These are phyloP conservation scores for Pelagomonas calceolata DNA, from an alignment of 108 stramenopile species.

Conservation along the genomic window DNA sequence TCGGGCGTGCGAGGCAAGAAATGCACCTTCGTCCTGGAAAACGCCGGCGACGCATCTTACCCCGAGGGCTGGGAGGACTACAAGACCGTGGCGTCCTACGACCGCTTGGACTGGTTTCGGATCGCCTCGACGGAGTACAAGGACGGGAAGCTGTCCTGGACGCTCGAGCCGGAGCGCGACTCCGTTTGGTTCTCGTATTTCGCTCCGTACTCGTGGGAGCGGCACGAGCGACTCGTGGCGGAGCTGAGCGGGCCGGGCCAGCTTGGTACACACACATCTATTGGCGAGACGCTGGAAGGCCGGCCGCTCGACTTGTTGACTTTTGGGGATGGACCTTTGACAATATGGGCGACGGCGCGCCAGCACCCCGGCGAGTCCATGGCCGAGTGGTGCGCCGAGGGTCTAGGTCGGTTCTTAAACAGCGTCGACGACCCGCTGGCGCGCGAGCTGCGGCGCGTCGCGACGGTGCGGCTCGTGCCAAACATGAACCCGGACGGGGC, in stretches of 20 bases:
- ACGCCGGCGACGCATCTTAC: background rate
- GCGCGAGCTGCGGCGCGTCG: background rate
- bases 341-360: background rate
- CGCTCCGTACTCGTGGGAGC: background rate
- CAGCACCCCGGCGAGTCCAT: slow-evolving; percentile 11
- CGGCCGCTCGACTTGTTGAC: slow-evolving; percentile 1
- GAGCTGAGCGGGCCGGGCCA: background rate
- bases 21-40: background rate
- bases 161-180: background rate
- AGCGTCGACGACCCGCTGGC: background rate
- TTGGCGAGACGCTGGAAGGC: slow-evolving; percentile 5
- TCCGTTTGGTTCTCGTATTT: slow-evolving; percentile 3
- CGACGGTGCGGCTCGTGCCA: slow-evolving; percentile 1
- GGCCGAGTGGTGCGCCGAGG: slow-evolving; percentile 10
- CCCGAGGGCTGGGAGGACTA: background rate
- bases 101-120: background rate
- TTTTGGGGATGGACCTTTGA: background rate
- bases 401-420: background rate
- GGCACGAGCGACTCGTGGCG: background rate
- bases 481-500: slow-evolving; percentile 11
- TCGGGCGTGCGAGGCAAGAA: background rate
- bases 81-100: slow-evolving; percentile 1
- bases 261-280: background rate
- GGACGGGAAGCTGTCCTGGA: background rate
- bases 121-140: background rate